Conservation (phyloP, 768 basidiomycete species). For the Auricularia heimuer region DNA sequence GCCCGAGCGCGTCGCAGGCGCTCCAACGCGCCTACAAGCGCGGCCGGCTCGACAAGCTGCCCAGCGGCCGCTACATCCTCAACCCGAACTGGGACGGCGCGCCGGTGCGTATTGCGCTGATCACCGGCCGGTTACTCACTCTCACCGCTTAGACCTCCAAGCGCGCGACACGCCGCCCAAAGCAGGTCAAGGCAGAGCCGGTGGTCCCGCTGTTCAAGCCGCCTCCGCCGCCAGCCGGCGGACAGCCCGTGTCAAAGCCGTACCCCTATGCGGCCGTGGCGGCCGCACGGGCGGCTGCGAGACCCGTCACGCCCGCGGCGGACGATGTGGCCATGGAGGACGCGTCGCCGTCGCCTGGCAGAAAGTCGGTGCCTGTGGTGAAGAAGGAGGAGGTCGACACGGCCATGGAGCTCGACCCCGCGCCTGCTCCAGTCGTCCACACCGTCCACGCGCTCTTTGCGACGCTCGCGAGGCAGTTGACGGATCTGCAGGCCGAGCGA, state of each 20-base stretch:
- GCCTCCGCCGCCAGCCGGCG: neutral
- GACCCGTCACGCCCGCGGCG: neutral
- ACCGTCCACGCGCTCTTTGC: neutral
- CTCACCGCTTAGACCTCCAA: constrained; percentile 46
- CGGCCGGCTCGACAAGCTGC: constrained; percentile 68
- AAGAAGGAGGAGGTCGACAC: neutral
- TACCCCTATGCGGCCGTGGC: neutral
- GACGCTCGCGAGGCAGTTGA: neutral
- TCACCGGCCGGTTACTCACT: neutral
- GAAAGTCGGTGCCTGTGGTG: neutral
- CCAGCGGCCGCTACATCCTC: constrained; percentile 63
- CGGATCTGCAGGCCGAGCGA: constrained; percentile 1
- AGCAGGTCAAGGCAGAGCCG: constrained; percentile 18
- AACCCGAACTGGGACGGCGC: constrained; percentile 76
- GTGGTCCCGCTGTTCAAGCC: neutral
- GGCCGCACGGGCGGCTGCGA: neutral
- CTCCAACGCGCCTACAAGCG: constrained; percentile 78
- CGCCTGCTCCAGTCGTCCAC: neutral
- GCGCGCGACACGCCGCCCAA: constrained; percentile 71
- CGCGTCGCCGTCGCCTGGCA: neutral
- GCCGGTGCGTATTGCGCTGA: constrained; percentile 39
- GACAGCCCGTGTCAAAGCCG: neutral
- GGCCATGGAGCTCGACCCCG: neutral
- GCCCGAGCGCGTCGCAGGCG: constrained; percentile 83
- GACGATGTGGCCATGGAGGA: neutral